These are phyloP conservation scores for Podospora tetraspora DNA, from an alignment of 495 filamentous ascomycete species.

Conservation along the genomic window DNA sequence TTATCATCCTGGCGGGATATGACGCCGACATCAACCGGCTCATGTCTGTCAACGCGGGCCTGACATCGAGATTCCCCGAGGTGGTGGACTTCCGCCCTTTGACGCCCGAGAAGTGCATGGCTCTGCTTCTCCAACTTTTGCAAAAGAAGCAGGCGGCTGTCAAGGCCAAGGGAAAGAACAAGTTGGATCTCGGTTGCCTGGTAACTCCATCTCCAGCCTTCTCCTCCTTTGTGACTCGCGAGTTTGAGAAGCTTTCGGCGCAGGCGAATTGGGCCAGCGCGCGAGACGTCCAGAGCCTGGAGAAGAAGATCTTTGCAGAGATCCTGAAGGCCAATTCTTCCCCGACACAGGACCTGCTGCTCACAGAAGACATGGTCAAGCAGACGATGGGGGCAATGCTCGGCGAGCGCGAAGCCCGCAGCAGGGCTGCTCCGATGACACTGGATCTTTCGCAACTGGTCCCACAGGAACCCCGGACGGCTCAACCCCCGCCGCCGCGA, in stretches of 20 bases:
- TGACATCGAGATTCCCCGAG: slow-evolving; percentile 57
- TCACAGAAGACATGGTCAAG: slow-evolving; percentile 34
- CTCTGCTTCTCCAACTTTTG: slow-evolving; percentile 31
- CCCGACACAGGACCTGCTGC: slow-evolving; percentile 10
- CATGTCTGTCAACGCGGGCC: slow-evolving; percentile 55
- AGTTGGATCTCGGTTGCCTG: slow-evolving; percentile 38
- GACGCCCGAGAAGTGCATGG: slow-evolving; percentile 40
- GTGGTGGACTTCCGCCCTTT: slow-evolving; percentile 49
- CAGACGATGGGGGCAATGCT: slow-evolving; percentile 42
- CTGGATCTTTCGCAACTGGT: neutral
- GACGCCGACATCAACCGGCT: slow-evolving; percentile 64
- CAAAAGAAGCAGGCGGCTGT: slow-evolving; percentile 21
- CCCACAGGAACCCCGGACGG: neutral
- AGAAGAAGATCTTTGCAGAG: slow-evolving; percentile 47
- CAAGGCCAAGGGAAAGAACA: slow-evolving; percentile 15
- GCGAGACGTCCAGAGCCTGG: slow-evolving; percentile 56
- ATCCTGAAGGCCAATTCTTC: slow-evolving; percentile 33
- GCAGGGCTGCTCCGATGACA: neutral
- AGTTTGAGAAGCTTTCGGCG: slow-evolving; percentile 40
- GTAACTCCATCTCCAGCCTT: slow-evolving; percentile 24
- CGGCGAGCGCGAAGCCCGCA: slow-evolving; percentile 36
- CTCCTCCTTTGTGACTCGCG: slow-evolving; percentile 20
- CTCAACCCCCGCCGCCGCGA: neutral
- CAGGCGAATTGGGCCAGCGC: slow-evolving; percentile 64
- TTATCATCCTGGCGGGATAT: slow-evolving; percentile 74